These are phyloP conservation scores for Xanthoconium purpureum DNA, from an alignment of 768 basidiomycete genomes.

Conservation along the genomic window DNA sequence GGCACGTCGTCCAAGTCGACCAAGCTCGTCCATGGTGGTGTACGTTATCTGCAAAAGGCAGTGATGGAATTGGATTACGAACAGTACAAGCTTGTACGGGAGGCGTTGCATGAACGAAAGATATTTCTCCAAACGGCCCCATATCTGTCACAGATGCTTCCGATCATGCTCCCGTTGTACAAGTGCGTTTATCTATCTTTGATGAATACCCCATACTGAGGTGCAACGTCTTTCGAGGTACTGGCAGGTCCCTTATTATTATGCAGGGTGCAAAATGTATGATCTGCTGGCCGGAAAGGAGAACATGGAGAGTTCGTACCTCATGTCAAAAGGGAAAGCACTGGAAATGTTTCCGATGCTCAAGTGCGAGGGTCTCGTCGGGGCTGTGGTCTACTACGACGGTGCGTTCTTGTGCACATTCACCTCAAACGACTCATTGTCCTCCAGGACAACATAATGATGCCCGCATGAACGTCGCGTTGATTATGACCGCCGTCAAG, in stretches of 20 bases:
- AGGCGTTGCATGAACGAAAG: slow-evolving; percentile 87
- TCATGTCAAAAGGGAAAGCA: slow-evolving; percentile 93
- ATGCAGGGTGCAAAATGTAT: slow-evolving; percentile 93
- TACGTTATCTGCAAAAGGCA: slow-evolving; percentile 96
- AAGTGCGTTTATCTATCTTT: slow-evolving; percentile 47
- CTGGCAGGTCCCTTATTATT: slow-evolving; percentile 98
- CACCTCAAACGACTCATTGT: background rate
- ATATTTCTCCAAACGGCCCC: slow-evolving; percentile 97
- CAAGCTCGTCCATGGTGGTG: slow-evolving; percentile 97
- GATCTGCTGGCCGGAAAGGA: slow-evolving; percentile 92
- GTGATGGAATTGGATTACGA: slow-evolving; percentile 94
- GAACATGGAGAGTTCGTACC: slow-evolving; percentile 94
- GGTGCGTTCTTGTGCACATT: slow-evolving; percentile 45
- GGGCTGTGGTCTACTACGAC: slow-evolving; percentile 96
- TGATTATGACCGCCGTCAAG: slow-evolving; percentile 92
- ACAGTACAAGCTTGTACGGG: slow-evolving; percentile 93
- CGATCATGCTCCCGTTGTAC: slow-evolving; percentile 97
- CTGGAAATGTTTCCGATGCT: slow-evolving; percentile 96
- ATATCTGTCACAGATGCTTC: slow-evolving; percentile 87
- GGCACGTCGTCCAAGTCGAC: slow-evolving; percentile 97
- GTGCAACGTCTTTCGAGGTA: slow-evolving; percentile 44
- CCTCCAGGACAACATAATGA: slow-evolving; percentile 92
- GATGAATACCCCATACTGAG: slow-evolving; percentile 4
- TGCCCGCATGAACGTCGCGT: slow-evolving; percentile 94
- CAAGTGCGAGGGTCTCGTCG: slow-evolving; percentile 86